Evolutionary conservation across 2,329 filamentous ascomycete genomes (phyloP), one percentile per base, ranked within the genome.

Genomic region (Achaetomium macrosporum): DNA sequence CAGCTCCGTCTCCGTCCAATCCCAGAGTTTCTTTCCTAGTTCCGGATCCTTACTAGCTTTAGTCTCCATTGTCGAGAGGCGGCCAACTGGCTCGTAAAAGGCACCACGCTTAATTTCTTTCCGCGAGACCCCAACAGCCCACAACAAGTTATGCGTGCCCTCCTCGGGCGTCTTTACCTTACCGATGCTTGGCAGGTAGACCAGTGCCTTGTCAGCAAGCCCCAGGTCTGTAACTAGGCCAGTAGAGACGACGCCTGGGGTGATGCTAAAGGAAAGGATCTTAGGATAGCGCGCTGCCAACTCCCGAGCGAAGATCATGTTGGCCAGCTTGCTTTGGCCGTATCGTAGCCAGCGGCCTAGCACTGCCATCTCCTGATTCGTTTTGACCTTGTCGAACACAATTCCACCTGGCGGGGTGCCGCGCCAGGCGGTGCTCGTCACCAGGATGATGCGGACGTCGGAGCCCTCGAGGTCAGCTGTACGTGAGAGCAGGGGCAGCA

Each of bases 261-360:
- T 50, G 25, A 57, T 3, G 41, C 46, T 67, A 50, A 50, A 64
- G 25, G 31, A 58, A 36, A 35, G 56, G 40, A 69, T 53, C 17
- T 51, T 29, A 8, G 66, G 66, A 42, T 68, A 65, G 2, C 58
- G 59, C 40, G 50, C 42, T 1, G 66, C 64, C 12, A 70, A 55
- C 51, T 66, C 62, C 1, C 58, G 57, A 5, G 62, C 63, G 37
- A 61, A 67, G 2, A 69, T 50, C 15, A 67, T 47, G 53, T 69
- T 69, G 30, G 68, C 67, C 2, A 69, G 59, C 59, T 71, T 71
- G 58, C 64, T 67, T 56, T 69, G 66, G 0, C 55, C 62, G 59
- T 70, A 69, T 2, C 66, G 63, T 25, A 51, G 16, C 31, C 47
- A 58, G 25, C 58, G 56, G 8, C 50, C 48, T 11, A 62, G 35